Evolutionary conservation across 164 flowering plant species (phyloP).

Genomic region (Tetrastigma voinierianum): DNA sequence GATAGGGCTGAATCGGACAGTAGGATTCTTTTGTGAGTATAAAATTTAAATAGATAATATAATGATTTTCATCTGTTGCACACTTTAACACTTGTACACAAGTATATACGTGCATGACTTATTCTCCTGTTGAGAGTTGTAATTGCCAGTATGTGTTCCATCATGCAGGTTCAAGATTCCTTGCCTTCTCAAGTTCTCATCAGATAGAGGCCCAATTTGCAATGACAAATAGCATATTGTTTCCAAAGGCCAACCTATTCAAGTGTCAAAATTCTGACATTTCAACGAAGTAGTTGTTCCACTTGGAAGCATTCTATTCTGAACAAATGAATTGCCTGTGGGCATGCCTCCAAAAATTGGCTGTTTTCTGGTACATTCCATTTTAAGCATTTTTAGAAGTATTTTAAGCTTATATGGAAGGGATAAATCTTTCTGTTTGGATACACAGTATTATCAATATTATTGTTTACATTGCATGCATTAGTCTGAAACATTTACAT

Average conservation of each 20-base stretch:
- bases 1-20: too few relatives aligned
- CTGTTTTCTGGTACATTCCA: constrained; percentile 46
- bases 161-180: constrained; percentile 83
- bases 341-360: constrained; percentile 57
- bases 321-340: constrained; percentile 59
- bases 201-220: constrained; percentile 55
- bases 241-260: constrained; percentile 75
- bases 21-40: too few relatives aligned
- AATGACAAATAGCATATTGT: constrained; percentile 52
- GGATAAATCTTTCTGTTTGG: too few relatives aligned
- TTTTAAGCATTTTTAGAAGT: background rate
- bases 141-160: constrained; percentile 2
- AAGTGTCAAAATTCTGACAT: constrained; percentile 60
- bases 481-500: too few relatives aligned
- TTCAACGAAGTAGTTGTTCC: constrained; percentile 50
- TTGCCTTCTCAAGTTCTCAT: constrained; percentile 61
- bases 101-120: background rate
- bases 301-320: constrained; percentile 71
- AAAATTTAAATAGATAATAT: too few relatives aligned
- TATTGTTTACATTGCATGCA: too few relatives aligned
- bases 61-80: background rate
- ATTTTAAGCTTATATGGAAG: too few relatives aligned
- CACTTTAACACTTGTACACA: background rate
- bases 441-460: too few relatives aligned
- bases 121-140: background rate